A percentile compares a stretch with the other conserved stretches of the same genome.
phyloP scores from a whole-genome alignment of 139 green algal genomes.

The Chlorella sp. region DNA sequence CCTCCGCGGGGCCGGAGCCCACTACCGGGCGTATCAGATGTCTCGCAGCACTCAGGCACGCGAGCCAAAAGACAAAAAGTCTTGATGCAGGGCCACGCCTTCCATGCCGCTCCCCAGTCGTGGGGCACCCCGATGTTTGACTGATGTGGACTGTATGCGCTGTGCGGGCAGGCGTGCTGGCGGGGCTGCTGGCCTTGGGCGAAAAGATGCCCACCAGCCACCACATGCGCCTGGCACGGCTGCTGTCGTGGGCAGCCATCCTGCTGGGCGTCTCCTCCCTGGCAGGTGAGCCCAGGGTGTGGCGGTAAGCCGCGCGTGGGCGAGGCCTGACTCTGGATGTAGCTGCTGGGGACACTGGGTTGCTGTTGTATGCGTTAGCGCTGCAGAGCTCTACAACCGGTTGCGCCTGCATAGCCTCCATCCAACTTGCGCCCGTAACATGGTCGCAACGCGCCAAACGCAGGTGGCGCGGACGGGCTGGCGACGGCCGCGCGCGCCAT shows the following conservation, averaged over 20 bases:
- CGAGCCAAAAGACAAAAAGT: not conserved
- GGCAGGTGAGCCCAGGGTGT: conserved; percentile 11
- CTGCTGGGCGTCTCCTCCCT: conserved; percentile 49
- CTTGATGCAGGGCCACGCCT: not conserved
- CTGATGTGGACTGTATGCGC: not conserved
- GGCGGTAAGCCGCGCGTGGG: not conserved
- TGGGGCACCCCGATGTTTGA: not conserved
- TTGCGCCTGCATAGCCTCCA: not conserved
- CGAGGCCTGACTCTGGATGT: not conserved
- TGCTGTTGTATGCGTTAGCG: too few relatives aligned
- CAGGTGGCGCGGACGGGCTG: not conserved
- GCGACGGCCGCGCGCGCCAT: not conserved
- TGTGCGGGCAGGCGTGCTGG: conserved; percentile 50
- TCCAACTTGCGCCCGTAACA: not conserved
- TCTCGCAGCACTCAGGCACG: too few relatives aligned
- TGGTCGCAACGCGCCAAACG: not conserved
- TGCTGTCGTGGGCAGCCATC: conserved; percentile 52
- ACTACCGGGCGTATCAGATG: too few relatives aligned
- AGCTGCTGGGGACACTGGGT: not conserved
- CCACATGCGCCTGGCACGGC: conserved; percentile 20
- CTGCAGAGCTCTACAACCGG: not conserved
- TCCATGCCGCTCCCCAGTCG: not conserved
- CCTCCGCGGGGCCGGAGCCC: too few relatives aligned
- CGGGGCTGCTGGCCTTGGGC: conserved; percentile 66
- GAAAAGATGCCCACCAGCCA: conserved; percentile 49